Evolutionary conservation across 1,284 basidiomycete species (phyloP).

Genomic region (Apiotrichum gracile): DNA sequence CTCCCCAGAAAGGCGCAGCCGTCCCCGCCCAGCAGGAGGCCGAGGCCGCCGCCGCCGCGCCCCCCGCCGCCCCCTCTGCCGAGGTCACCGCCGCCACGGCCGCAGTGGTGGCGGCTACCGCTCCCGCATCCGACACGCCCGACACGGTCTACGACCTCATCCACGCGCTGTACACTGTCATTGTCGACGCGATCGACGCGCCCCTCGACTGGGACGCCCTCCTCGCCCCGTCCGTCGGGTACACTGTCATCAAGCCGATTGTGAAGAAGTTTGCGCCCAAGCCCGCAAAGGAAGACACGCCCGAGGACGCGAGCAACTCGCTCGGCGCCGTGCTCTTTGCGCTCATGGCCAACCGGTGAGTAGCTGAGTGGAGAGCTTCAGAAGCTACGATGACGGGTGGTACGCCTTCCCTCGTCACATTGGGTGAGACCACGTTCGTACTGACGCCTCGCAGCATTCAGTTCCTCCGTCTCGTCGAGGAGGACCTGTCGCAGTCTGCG

Average conservation of each 20-base stretch:
- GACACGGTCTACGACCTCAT: conserved; percentile 35
- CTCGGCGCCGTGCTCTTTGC: conserved; percentile 36
- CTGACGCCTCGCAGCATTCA: conserved; percentile 53
- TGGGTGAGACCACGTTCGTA: too few species aligned
- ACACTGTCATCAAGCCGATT: conserved; percentile 70
- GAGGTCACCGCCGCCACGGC: neutral
- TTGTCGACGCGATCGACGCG: conserved; percentile 54
- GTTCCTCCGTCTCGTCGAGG: conserved; percentile 50
- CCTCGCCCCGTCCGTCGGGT: conserved; percentile 75
- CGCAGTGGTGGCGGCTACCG: neutral
- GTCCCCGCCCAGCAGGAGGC: too few species aligned
- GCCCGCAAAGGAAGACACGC: conserved; percentile 56
- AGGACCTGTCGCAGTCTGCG: conserved; percentile 67
- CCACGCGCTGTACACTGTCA: conserved; percentile 35
- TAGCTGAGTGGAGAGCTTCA: too few species aligned
- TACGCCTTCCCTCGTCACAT: too few species aligned
- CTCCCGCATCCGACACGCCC: neutral
- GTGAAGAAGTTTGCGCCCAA: conserved; percentile 66
- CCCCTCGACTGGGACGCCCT: conserved; percentile 77
- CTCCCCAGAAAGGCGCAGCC: too few species aligned
- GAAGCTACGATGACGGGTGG: too few species aligned
- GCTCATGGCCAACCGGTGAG: conserved; percentile 42
- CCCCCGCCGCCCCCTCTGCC: neutral
- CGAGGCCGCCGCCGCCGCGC: too few species aligned
- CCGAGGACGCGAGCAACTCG: conserved; percentile 10